Evolutionary conservation across 2,329 filamentous ascomycete species (phyloP).

Genomic region (Claviceps pazoutovae): DNA sequence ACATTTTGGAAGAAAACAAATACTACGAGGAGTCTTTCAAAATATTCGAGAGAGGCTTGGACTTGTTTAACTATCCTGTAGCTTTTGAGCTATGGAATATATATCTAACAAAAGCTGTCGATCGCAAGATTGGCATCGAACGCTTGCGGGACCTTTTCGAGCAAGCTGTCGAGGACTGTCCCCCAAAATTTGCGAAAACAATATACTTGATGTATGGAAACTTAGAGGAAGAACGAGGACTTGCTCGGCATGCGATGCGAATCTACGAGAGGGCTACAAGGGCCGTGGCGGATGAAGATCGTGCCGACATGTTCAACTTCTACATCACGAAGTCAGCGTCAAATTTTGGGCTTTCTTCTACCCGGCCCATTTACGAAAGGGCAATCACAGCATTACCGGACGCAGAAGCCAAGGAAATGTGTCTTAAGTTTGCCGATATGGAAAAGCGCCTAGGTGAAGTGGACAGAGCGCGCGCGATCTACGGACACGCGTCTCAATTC

Average conservation of each 20-base stretch:
- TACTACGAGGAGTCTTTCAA: slow-evolving; percentile 98
- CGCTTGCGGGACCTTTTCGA: slow-evolving; percentile 89
- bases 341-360: slow-evolving; percentile 93
- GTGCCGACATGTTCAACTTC: slow-evolving; percentile 96
- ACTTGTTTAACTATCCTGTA: slow-evolving; percentile 97
- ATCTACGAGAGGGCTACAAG: slow-evolving; percentile 96
- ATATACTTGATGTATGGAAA: slow-evolving; percentile 98
- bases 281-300: slow-evolving; percentile 86
- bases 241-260: slow-evolving; percentile 93
- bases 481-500: slow-evolving; percentile 92
- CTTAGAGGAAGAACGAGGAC: slow-evolving; percentile 84
- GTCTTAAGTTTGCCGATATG: slow-evolving; percentile 96
- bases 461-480: slow-evolving; percentile 87
- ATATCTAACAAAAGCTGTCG: slow-evolving; percentile 92
- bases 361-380: slow-evolving; percentile 87
- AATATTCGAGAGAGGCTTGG: slow-evolving; percentile 85
- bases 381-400: slow-evolving; percentile 91
- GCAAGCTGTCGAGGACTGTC: slow-evolving; percentile 88
- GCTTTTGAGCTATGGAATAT: slow-evolving; percentile 98
- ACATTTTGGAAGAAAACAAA: slow-evolving; percentile 81
- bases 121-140: slow-evolving; percentile 91
- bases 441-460: slow-evolving; percentile 84
- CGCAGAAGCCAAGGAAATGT: slow-evolving; percentile 90
- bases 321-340: slow-evolving; percentile 98
- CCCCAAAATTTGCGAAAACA: slow-evolving; percentile 88